Evolutionary conservation across 2,329 filamentous ascomycete genomes (phyloP).

Genomic region (Alternaria consortialis): DNA sequence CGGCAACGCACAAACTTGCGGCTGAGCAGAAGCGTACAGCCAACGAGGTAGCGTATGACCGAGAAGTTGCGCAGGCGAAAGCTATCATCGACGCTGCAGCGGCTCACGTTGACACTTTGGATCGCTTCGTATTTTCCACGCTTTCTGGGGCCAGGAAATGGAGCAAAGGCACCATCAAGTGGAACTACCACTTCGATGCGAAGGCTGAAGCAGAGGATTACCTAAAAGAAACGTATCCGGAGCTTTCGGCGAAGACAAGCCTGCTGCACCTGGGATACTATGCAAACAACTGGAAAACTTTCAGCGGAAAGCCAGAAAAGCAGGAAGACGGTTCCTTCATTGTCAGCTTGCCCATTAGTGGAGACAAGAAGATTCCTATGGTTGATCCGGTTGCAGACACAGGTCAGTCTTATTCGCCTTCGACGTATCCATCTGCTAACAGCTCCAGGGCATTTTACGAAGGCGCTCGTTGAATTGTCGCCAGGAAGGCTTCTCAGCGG

Average conservation of each 20-base stretch:
- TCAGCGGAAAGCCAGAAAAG: constrained; percentile 26
- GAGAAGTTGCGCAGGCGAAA: constrained; percentile 51
- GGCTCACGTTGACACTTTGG: constrained; percentile 42
- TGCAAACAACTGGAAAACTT: constrained; percentile 33
- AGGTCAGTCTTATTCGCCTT: constrained; percentile 18
- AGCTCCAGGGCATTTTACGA: constrained; percentile 27
- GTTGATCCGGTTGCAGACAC: constrained; percentile 27
- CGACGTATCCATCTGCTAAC: neutral
- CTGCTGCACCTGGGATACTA: constrained; percentile 37
- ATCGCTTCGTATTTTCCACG: constrained; percentile 57
- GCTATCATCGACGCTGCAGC: constrained; percentile 55
- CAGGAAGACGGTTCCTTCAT: constrained; percentile 30
- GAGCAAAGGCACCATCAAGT: constrained; percentile 46
- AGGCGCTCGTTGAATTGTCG: constrained; percentile 31
- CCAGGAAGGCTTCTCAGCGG: constrained; percentile 41
- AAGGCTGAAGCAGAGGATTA: constrained; percentile 53
- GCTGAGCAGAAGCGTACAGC: constrained; percentile 31
- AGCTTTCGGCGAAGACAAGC: constrained; percentile 39
- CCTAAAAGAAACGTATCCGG: constrained; percentile 45
- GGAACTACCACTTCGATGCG: constrained; percentile 53
- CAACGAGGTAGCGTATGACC: constrained; percentile 46
- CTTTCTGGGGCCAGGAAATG: constrained; percentile 47
- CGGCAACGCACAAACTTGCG: constrained; percentile 21
- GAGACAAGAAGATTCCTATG: constrained; percentile 31
- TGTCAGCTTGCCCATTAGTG: constrained; percentile 29